Conservation (phyloP, 2,329 filamentous ascomycete species). For the Aureobasidium leucospermi region DNA sequence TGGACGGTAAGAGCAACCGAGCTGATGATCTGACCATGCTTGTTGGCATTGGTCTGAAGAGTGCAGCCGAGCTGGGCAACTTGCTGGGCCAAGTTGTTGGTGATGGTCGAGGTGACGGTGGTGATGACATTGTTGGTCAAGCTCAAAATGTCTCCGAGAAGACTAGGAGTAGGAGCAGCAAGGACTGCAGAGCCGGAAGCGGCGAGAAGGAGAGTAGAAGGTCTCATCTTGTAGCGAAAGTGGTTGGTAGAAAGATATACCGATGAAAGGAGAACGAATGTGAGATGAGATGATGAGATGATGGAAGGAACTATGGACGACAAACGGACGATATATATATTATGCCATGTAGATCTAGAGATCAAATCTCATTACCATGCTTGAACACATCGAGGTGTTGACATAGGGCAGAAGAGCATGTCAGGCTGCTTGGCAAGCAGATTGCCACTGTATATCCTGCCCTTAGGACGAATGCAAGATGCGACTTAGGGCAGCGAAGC, state of each 20-base stretch:
- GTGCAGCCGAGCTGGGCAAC: constrained; percentile 7
- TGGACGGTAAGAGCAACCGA: neutral
- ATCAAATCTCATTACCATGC: neutral
- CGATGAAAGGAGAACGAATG: neutral
- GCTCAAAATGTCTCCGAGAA: neutral
- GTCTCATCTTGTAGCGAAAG: neutral
- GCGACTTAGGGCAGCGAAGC: neutral
- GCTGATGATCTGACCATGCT: neutral
- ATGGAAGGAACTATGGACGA: neutral
- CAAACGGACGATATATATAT: neutral
- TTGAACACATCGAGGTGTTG: neutral
- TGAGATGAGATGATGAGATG: neutral
- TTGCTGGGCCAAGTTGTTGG: neutral
- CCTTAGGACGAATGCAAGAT: neutral
- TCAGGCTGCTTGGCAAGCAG: neutral
- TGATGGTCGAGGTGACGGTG: neutral
- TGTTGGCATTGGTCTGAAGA: constrained; percentile 14
- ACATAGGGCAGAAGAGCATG: constrained; percentile 4
- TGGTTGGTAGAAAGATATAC: neutral
- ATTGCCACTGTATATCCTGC: neutral
- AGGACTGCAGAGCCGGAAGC: constrained; percentile 13
- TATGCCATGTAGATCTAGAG: neutral
- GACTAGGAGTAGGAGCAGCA: constrained; percentile 6
- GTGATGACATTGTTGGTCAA: neutral
- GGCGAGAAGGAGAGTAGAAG: constrained; percentile 4